phyloP scores from a whole-genome alignment of 1,284 basidiomycete species.

The Naganishia cerealis region DNA sequence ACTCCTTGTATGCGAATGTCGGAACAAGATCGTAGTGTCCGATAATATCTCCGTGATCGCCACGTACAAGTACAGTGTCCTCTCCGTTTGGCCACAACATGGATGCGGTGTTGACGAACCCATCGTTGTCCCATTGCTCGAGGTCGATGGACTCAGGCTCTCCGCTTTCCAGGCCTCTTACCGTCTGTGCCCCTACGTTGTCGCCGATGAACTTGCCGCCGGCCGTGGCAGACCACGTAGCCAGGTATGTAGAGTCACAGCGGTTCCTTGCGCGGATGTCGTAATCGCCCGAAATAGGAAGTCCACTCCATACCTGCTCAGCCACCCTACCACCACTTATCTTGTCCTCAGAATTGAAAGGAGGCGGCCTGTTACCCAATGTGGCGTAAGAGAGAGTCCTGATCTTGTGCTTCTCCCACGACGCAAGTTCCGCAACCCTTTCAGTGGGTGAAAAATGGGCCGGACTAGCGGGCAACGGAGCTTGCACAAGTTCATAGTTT shows the following conservation, averaged over 20 bases:
- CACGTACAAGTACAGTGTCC: not conserved
- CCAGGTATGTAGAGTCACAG: not conserved
- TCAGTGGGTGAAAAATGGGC: not conserved
- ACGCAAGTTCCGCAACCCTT: not conserved
- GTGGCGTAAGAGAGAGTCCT: not conserved
- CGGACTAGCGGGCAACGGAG: not conserved
- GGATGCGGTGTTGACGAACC: slow-evolving; percentile 13
- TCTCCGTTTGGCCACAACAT: slow-evolving; percentile 10
- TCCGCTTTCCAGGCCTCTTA: not conserved
- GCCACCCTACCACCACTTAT: not conserved
- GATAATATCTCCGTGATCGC: slow-evolving; percentile 8
- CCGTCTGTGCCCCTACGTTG: not conserved
- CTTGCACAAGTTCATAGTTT: too few species aligned
- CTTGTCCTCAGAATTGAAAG: not conserved
- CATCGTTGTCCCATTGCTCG: slow-evolving; percentile 14
- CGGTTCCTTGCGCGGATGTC: not conserved
- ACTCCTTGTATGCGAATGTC: not conserved
- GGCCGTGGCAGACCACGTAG: not conserved
- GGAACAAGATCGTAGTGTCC: slow-evolving; percentile 1
- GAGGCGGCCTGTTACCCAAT: not conserved
- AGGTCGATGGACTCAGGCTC: not conserved
- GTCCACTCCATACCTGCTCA: not conserved
- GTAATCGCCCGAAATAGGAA: not conserved
- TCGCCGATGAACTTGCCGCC: not conserved
- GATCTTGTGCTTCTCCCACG: not conserved